A percentile compares a stretch with the other conserved stretches of the same genome.
These are phyloP conservation scores for Xylariaceae sp. DNA, from an alignment of 2,329 filamentous ascomycete species.

Conservation along the genomic window DNA sequence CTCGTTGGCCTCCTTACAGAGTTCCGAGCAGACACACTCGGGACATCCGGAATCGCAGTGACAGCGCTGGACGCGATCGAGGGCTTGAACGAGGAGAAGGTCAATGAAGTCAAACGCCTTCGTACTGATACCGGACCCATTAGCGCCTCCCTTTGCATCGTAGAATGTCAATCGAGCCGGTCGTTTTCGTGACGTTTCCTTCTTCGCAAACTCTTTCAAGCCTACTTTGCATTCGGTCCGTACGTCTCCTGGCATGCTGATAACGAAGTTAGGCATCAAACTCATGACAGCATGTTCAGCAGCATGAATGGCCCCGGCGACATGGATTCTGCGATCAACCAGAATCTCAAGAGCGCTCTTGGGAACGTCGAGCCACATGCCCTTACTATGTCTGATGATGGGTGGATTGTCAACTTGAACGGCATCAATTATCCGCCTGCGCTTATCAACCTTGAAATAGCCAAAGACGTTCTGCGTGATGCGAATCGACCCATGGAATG, in stretches of 20 bases:
- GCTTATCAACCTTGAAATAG: conserved; percentile 94
- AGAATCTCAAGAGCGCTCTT: conserved; percentile 74
- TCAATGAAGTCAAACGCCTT: conserved; percentile 95
- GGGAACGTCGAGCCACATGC: conserved; percentile 94
- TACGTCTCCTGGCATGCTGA: conserved; percentile 85
- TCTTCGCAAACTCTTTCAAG: conserved; percentile 76
- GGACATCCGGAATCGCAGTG: conserved; percentile 74
- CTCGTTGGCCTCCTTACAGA: conserved; percentile 79
- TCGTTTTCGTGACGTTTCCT: conserved; percentile 66
- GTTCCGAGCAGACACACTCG: conserved; percentile 82
- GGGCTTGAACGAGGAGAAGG: conserved; percentile 66
- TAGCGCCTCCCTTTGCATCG: conserved; percentile 82
- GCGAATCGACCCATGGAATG: conserved; percentile 81
- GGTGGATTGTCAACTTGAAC: conserved; percentile 91
- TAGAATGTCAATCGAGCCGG: conserved; percentile 90
- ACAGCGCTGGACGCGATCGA: conserved; percentile 71
- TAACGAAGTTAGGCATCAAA: conserved; percentile 84
- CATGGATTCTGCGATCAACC: conserved; percentile 64
- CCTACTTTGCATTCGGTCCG: conserved; percentile 90
- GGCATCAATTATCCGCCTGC: conserved; percentile 79
- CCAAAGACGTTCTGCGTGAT: conserved; percentile 88
- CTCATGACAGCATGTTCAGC: conserved; percentile 87
- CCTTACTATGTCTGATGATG: conserved; percentile 76
- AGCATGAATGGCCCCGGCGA: conserved; percentile 87
- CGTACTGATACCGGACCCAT: conserved; percentile 78